Evolutionary conservation across 2,329 filamentous ascomycete genomes (phyloP).

Genomic region (Claviceps capensis): DNA sequence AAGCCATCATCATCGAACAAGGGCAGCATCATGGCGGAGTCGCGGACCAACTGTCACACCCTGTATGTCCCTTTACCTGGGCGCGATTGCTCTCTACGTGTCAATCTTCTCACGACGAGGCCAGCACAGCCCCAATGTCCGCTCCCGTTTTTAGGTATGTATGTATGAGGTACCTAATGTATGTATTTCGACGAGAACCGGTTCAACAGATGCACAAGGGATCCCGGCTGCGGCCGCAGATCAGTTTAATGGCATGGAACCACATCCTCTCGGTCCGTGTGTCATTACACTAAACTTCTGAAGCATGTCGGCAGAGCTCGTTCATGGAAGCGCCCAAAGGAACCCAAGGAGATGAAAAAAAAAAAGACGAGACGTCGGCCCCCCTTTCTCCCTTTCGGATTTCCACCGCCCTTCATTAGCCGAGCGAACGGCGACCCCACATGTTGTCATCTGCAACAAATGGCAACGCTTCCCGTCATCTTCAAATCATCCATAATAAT

Average conservation of each 20-base stretch:
- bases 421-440: conserved; percentile 3
- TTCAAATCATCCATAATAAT: too few relatives aligned
- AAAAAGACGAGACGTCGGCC: not conserved
- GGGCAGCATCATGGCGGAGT: not conserved
- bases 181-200: too few relatives aligned
- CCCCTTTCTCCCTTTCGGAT: not conserved
- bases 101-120: not conserved
- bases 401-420: not conserved
- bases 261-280: too few relatives aligned
- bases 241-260: not conserved
- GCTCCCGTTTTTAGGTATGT: not conserved
- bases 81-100: not conserved
- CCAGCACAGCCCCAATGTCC: not conserved
- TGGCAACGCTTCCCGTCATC: not conserved
- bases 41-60: not conserved
- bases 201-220: not conserved
- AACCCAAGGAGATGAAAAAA: not conserved
- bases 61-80: not conserved
- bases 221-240: not conserved
- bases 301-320: not conserved
- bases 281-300: too few relatives aligned
- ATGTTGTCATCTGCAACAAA: not conserved
- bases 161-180: too few relatives aligned
- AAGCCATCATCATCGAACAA: not conserved
- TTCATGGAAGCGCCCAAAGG: not conserved